These are phyloP conservation scores for Ophiosphaerella herpotricha DNA, from an alignment of 2,329 filamentous ascomycete genomes.

Conservation along the genomic window DNA sequence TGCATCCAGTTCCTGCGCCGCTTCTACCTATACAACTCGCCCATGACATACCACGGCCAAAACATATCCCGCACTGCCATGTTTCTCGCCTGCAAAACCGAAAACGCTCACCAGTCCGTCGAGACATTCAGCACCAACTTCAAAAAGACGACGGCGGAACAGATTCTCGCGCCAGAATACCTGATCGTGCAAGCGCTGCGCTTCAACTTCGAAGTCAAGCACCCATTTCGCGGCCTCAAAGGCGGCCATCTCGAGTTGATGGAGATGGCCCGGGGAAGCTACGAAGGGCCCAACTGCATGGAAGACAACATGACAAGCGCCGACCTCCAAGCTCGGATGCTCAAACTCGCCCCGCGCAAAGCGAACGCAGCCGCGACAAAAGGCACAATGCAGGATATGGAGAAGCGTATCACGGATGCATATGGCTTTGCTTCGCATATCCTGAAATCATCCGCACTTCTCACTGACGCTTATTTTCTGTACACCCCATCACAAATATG, in stretches of 20 bases:
- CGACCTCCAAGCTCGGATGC: conserved; percentile 36
- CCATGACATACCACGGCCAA: conserved; percentile 94
- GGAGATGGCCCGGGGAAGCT: conserved; percentile 66
- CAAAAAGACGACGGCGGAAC: conserved; percentile 69
- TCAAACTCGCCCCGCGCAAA: conserved; percentile 26
- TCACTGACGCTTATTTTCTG: conserved; percentile 97
- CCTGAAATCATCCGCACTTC: conserved; percentile 69
- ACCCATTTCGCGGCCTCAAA: conserved; percentile 86
- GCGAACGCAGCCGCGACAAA: conserved; percentile 16
- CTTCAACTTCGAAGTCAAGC: conserved; percentile 90
- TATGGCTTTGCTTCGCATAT: conserved; percentile 69
- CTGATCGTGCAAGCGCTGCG: conserved; percentile 88
- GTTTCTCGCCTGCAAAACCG: conserved; percentile 92
- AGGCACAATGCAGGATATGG: conserved; percentile 27
- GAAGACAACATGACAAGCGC: conserved; percentile 16
- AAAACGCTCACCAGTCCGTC: conserved; percentile 76
- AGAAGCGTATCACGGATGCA: conserved; percentile 61
- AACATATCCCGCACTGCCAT: conserved; percentile 87
- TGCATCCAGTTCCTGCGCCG: conserved; percentile 88
- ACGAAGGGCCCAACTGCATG: conserved; percentile 37
- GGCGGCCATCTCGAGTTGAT: conserved; percentile 83
- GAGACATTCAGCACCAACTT: conserved; percentile 58
- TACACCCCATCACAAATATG: conserved; percentile 94
- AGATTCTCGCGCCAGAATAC: conserved; percentile 90
- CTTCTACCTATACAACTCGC: conserved; percentile 93